Evolutionary conservation across 495 filamentous ascomycete species (phyloP).

Genomic region (Recurvomyces mirabilis): DNA sequence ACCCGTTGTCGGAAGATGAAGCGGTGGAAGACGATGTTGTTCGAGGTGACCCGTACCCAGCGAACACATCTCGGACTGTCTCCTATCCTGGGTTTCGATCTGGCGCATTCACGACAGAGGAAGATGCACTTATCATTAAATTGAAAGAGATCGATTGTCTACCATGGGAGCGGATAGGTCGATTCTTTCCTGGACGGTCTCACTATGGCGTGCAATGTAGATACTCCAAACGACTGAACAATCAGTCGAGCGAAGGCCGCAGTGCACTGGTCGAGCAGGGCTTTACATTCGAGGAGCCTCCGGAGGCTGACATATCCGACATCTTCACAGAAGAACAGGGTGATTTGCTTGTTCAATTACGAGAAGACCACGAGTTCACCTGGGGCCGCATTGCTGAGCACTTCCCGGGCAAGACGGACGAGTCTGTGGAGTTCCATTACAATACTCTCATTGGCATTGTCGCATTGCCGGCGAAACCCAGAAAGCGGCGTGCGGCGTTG

Average conservation of each 20-base stretch:
- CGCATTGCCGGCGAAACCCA: no score
- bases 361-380: constrained; percentile 10
- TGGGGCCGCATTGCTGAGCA: constrained; percentile 8
- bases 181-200: constrained; percentile 12
- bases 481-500: neutral
- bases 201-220: constrained; percentile 13
- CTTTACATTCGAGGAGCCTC: neutral
- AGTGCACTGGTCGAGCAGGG: constrained; percentile 15
- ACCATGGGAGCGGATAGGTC: constrained; percentile 15
- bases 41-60: neutral
- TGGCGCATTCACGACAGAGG: constrained; percentile 10
- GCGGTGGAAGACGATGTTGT: neutral
- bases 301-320: neutral
- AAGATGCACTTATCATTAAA: constrained; percentile 19
- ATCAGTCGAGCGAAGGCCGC: constrained; percentile 6
- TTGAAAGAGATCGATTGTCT: constrained; percentile 18
- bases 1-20: no score
- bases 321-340: constrained; percentile 10
- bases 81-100: neutral
- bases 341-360: constrained; percentile 15
- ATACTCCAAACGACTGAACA: constrained; percentile 13
- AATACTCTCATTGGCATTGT: constrained; percentile 3
- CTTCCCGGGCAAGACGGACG: constrained; percentile 3
- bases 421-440: constrained; percentile 10
- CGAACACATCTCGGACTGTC: neutral